Evolutionary conservation across 768 basidiomycete genomes (phyloP).

Genomic region (Tulasnella sp.): DNA sequence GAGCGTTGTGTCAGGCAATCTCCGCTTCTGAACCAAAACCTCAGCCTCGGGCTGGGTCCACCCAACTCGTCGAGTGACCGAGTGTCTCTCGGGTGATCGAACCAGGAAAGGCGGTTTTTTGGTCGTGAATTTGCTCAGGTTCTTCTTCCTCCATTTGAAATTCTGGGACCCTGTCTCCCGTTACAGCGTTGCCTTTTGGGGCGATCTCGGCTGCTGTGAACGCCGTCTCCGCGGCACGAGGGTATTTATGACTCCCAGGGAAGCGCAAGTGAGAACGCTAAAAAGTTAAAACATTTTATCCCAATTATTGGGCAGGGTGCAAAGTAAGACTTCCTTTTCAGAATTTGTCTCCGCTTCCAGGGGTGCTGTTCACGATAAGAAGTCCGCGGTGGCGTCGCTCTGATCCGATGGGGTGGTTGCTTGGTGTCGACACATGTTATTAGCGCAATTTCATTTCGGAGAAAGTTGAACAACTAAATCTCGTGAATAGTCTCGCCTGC

Average conservation of each 20-base stretch:
- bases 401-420: background rate
- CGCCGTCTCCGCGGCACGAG: background rate
- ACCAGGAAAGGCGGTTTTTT: background rate
- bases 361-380: background rate
- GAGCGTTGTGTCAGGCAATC: background rate
- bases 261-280: background rate
- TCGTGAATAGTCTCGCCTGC: background rate
- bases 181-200: background rate
- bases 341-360: slow-evolving; percentile 1
- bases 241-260: background rate
- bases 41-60: background rate
- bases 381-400: background rate
- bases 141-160: background rate
- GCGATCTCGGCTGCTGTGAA: background rate
- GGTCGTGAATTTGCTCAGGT: background rate
- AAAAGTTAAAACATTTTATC: background rate
- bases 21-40: background rate
- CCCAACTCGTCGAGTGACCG: background rate
- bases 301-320: background rate
- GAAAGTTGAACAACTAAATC: background rate
- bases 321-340: background rate
- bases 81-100: background rate
- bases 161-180: background rate
- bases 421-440: background rate
- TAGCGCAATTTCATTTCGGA: background rate